Conservation (phyloP, 2,329 filamentous ascomycete species). For the Geosmithia putterillii region DNA sequence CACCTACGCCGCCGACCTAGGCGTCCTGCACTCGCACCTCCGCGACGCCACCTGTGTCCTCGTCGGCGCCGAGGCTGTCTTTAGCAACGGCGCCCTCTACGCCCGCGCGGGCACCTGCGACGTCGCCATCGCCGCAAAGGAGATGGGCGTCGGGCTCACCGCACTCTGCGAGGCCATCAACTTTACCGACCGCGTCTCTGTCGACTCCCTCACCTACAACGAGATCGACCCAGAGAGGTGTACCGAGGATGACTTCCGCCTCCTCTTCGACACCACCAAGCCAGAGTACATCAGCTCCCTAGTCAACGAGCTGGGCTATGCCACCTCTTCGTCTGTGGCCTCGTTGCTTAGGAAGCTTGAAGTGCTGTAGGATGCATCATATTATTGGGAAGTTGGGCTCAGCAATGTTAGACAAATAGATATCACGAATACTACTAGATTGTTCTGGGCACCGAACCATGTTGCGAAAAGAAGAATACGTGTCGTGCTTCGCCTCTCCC, state of each 20-base stretch:
- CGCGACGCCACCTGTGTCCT: slow-evolving; percentile 59
- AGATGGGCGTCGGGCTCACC: slow-evolving; percentile 66
- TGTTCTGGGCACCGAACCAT: neutral
- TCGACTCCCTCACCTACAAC: slow-evolving; percentile 89
- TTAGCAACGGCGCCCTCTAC: slow-evolving; percentile 86
- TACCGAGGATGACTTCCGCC: slow-evolving; percentile 38
- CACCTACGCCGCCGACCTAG: slow-evolving; percentile 66
- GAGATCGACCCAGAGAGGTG: slow-evolving; percentile 72
- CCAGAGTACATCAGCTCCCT: slow-evolving; percentile 80
- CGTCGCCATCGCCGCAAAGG: slow-evolving; percentile 71
- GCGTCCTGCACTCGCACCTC: slow-evolving; percentile 64
- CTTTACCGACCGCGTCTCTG: slow-evolving; percentile 73
- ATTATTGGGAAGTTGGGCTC: neutral
- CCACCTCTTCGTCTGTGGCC: slow-evolving; percentile 77
- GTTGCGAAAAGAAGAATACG: no score
- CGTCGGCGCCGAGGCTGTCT: slow-evolving; percentile 88
- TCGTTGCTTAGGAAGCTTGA: slow-evolving; percentile 44
- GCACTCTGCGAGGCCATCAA: slow-evolving; percentile 93
- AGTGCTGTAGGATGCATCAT: slow-evolving; percentile 24
- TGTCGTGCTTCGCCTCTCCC: no score
- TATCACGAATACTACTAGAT: neutral
- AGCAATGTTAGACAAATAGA: neutral
- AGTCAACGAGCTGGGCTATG: slow-evolving; percentile 79
- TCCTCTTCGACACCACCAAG: slow-evolving; percentile 88
- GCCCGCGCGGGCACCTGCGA: slow-evolving; percentile 79